Evolutionary conservation across 441 rosid genomes (phyloP).

Genomic region (Eruca vesicaria): DNA sequence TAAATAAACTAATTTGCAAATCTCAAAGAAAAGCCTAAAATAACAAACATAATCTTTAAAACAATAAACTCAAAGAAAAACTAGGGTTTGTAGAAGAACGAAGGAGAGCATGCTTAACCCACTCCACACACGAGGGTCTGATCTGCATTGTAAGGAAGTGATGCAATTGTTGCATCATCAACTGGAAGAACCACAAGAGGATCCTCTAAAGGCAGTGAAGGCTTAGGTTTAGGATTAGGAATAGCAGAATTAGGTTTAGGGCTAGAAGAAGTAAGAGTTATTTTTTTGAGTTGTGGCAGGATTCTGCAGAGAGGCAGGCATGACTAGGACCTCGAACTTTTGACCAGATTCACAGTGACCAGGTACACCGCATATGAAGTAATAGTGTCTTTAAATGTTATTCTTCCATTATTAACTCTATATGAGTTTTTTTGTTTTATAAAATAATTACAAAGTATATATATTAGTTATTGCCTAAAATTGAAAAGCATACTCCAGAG

Average conservation of each 20-base stretch:
- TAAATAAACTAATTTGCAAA: no score
- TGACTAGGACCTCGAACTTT: conserved; percentile 23
- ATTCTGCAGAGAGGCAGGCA: conserved; percentile 7
- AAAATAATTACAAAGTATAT: no score
- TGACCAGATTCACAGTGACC: conserved; percentile 35
- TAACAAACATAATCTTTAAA: not conserved
- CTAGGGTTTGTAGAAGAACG: conserved; percentile 10
- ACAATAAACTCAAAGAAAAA: not conserved
- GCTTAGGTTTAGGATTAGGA: not conserved
- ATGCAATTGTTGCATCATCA: conserved; percentile 19
- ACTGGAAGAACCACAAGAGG: conserved; percentile 26
- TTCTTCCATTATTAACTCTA: no score
- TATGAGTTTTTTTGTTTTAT: no score
- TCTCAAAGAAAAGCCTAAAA: not conserved
- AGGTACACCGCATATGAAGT: conserved; percentile 31
- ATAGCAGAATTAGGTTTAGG: not conserved
- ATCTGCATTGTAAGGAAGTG: conserved; percentile 17
- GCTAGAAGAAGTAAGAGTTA: no score
- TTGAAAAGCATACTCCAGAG: no score
- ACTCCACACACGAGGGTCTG: not conserved
- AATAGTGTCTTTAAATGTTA: no score
- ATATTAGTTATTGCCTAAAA: no score
- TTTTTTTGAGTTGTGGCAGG: no score
- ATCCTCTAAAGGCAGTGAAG: not conserved
- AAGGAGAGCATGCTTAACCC: conserved; percentile 16